A percentile compares a stretch with the other conserved stretches of the same genome.
phyloP scores from a whole-genome alignment of 192 early-diverging fungal genomes.

The Coemansia sp. region DNA sequence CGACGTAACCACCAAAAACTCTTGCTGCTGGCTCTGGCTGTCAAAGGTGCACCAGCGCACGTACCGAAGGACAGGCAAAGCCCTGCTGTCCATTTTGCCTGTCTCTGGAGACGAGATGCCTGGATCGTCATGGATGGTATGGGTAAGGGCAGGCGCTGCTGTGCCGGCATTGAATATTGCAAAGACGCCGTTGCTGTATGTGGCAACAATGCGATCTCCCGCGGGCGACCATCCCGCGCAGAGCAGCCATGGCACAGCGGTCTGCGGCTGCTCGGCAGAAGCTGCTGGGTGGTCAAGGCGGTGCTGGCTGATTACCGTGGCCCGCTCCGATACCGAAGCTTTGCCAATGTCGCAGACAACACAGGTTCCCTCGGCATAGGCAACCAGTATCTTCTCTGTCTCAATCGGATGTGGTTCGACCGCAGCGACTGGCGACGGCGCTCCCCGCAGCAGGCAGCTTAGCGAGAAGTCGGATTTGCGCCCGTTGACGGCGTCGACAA shows the following conservation, averaged over 20 bases:
- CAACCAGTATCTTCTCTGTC: conserved; percentile 32
- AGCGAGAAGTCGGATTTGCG: conserved; percentile 43
- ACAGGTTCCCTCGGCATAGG: conserved; percentile 25
- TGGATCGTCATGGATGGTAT: conserved; percentile 7
- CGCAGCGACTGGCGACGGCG: conserved; percentile 10
- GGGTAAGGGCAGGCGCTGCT: conserved; percentile 8
- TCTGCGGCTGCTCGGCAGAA: not conserved
- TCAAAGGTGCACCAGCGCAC: conserved; percentile 36
- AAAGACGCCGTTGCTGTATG: conserved; percentile 29
- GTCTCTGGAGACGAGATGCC: not conserved
- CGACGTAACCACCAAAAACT: conserved; percentile 29
- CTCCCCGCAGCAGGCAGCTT: conserved; percentile 10
- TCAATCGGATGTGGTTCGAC: conserved; percentile 31
- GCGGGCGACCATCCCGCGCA: conserved; percentile 37
- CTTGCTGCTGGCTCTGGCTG: conserved; percentile 7
- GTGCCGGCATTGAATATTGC: conserved; percentile 18
- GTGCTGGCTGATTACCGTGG: conserved; percentile 18
- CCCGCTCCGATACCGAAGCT: conserved; percentile 13
- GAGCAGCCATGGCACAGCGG: conserved; percentile 4
- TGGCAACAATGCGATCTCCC: conserved; percentile 15
- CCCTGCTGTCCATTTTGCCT: conserved; percentile 7
- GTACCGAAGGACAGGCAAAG: conserved; percentile 3
- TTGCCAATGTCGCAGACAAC: conserved; percentile 36
- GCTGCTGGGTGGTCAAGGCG: conserved; percentile 11
- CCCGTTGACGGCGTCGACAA: conserved; percentile 30